phyloP scores from a whole-genome alignment of 116 monocot genomes.

The Trichopus zeylanicus region DNA sequence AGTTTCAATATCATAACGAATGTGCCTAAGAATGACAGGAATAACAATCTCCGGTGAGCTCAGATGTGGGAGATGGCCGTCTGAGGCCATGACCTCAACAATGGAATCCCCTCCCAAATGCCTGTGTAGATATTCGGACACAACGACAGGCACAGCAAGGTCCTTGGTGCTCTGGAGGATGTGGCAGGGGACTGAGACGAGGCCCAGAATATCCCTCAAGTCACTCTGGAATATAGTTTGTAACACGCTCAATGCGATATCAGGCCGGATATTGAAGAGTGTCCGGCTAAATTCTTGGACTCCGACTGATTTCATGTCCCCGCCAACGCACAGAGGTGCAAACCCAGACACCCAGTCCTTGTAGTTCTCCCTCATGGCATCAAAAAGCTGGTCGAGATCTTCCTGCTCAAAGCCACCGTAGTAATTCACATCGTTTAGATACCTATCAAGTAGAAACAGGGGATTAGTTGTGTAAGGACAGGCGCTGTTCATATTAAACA shows the following conservation, averaged over 20 bases:
- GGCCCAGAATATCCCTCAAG: slow-evolving; percentile 31
- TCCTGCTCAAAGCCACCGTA: slow-evolving; percentile 90
- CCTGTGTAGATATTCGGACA: slow-evolving; percentile 83
- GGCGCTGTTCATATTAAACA: too few relatives aligned
- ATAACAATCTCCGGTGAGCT: slow-evolving; percentile 86
- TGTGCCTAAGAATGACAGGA: slow-evolving; percentile 83
- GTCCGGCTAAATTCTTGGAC: slow-evolving; percentile 98
- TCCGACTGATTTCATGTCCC: slow-evolving; percentile 88
- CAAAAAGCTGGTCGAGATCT: slow-evolving; percentile 83
- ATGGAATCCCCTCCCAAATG: slow-evolving; percentile 70
- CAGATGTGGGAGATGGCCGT: slow-evolving; percentile 92
- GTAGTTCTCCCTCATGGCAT: slow-evolving; percentile 85
- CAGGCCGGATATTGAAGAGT: slow-evolving; percentile 93
- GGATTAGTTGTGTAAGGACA: too few relatives aligned
- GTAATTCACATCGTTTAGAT: slow-evolving; percentile 85
- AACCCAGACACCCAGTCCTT: slow-evolving; percentile 91
- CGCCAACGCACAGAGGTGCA: slow-evolving; percentile 71
- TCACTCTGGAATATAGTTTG: slow-evolving; percentile 90
- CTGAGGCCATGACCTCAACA: slow-evolving; percentile 86
- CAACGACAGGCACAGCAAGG: slow-evolving; percentile 76
- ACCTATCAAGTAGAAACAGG: slow-evolving; percentile 27
- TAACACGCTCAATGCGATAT: slow-evolving; percentile 71
- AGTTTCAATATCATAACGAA: slow-evolving; percentile 56
- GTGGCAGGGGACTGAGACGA: slow-evolving; percentile 77
- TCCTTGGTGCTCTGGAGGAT: slow-evolving; percentile 93